phyloP scores from a whole-genome alignment of 257 asterid genomes.

The Solanum paucissectum region DNA sequence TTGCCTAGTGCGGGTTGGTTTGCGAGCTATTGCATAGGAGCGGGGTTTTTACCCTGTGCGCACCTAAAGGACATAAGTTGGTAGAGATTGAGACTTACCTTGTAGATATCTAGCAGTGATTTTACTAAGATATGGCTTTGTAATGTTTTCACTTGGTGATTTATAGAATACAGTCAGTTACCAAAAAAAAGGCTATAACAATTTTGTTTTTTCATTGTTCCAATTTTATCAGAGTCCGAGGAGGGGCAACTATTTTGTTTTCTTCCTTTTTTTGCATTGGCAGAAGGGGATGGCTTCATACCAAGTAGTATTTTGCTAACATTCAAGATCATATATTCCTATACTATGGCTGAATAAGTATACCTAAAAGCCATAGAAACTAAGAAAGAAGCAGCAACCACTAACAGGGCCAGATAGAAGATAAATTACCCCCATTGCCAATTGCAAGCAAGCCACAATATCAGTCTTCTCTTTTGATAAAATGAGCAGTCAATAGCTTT shows the following conservation, averaged over 20 bases:
- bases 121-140: background rate
- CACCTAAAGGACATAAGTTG: background rate
- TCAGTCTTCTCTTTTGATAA: conserved; percentile 15
- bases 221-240: background rate
- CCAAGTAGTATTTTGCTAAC: background rate
- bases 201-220: background rate
- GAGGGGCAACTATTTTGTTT: background rate
- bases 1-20: no score
- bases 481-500: conserved; percentile 24
- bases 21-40: no score
- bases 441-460: background rate
- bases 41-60: no score
- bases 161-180: background rate
- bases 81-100: background rate
- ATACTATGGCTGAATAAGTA: background rate
- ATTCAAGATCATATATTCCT: background rate
- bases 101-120: background rate
- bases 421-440: background rate
- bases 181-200: background rate
- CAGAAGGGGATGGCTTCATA: background rate
- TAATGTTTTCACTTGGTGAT: background rate
- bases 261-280: background rate
- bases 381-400: background rate
- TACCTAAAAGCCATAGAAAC: background rate
- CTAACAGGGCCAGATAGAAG: background rate